phyloP scores from a whole-genome alignment of 1,284 basidiomycete species.

The Irpex sp. region DNA sequence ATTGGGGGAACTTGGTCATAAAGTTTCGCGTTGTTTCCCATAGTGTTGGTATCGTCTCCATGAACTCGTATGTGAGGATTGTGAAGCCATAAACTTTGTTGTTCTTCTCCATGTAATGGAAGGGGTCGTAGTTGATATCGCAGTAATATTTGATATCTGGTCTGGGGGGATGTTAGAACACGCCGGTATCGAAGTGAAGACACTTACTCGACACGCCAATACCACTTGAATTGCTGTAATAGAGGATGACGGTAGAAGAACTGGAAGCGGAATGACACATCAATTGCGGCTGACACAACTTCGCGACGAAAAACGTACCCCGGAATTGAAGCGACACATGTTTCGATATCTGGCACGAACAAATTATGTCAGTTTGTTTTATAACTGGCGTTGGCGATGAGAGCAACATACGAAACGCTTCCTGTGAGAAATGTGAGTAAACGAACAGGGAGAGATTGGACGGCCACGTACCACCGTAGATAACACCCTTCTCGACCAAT shows the following conservation, averaged over 20 bases:
- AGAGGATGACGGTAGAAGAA: constrained; percentile 65
- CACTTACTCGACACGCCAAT: constrained; percentile 31
- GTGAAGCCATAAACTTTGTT: constrained; percentile 75
- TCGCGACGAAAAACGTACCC: constrained; percentile 37
- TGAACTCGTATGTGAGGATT: constrained; percentile 72
- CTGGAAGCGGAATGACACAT: constrained; percentile 19
- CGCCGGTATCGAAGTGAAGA: constrained; percentile 38
- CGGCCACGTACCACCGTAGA: constrained; percentile 47
- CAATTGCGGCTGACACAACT: constrained; percentile 7
- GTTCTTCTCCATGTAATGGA: constrained; percentile 70
- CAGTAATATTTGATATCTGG: constrained; percentile 38
- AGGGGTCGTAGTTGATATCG: constrained; percentile 70
- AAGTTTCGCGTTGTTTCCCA: constrained; percentile 71
- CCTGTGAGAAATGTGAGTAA: constrained; percentile 12
- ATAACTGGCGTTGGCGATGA: background rate
- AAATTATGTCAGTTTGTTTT: background rate
- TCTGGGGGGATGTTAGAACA: constrained; percentile 24
- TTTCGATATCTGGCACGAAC: constrained; percentile 33
- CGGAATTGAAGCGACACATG: constrained; percentile 65
- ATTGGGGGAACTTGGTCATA: constrained; percentile 53
- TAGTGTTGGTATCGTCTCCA: constrained; percentile 68
- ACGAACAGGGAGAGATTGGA: constrained; percentile 9
- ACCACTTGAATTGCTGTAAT: constrained; percentile 26
- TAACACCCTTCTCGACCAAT: constrained; percentile 58
- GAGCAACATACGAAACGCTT: constrained; percentile 17